phyloP scores from a whole-genome alignment of 75 land plant species.

The Isoetes taiwanensis region DNA sequence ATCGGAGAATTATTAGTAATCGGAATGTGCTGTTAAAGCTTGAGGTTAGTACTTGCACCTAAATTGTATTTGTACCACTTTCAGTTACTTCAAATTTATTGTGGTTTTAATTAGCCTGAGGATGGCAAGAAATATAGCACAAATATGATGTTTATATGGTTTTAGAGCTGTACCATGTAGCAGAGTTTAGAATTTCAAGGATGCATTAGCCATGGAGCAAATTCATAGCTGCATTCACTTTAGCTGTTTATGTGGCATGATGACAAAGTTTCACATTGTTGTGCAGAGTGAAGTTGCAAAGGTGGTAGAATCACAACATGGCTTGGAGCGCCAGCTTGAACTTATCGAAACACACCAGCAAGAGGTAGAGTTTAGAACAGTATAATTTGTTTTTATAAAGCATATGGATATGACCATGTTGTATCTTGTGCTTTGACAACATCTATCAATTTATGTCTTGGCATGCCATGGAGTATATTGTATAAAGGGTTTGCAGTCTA shows the following conservation, averaged over 20 bases:
- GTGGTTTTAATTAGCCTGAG: background rate
- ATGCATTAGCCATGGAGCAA: too few relatives aligned
- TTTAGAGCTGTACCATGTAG: background rate
- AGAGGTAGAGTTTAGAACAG: constrained; percentile 39
- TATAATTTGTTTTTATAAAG: too few relatives aligned
- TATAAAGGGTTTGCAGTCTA: too few relatives aligned
- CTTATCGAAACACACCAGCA: constrained; percentile 95
- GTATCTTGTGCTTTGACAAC: too few relatives aligned
- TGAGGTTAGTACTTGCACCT: constrained; percentile 43
- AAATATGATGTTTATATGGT: background rate
- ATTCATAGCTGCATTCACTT: too few relatives aligned
- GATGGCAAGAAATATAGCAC: background rate
- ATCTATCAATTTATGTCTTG: too few relatives aligned
- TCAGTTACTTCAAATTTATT: too few relatives aligned
- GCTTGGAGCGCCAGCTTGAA: constrained; percentile 74
- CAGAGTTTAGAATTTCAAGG: background rate
- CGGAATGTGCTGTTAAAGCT: constrained; percentile 79
- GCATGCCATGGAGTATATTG: too few relatives aligned
- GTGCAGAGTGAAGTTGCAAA: constrained; percentile 88
- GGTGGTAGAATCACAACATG: constrained; percentile 84
- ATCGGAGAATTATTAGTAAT: constrained; percentile 71
- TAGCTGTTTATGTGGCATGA: too few relatives aligned
- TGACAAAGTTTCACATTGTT: background rate
- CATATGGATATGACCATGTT: too few relatives aligned
- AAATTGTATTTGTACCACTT: background rate